Evolutionary conservation across 129 eudicot genomes (phyloP).

Genomic region (Oenanthe sinensis): DNA sequence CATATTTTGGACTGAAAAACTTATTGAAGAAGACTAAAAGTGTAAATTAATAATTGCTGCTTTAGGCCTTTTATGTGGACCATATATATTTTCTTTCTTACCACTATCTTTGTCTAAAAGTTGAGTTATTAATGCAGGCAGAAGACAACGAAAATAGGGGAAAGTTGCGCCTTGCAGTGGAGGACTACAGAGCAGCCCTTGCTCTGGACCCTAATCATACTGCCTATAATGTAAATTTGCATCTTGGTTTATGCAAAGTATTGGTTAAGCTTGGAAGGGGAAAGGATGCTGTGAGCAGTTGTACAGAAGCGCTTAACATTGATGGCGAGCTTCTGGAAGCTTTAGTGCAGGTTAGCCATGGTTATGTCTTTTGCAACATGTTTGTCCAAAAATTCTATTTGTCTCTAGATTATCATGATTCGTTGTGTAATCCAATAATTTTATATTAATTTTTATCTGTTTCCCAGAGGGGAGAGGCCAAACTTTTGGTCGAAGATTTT

Average conservation of each 20-base stretch:
- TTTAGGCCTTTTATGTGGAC: background rate
- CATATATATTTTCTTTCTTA: background rate
- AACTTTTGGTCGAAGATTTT: conserved; percentile 77
- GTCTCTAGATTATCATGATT: background rate
- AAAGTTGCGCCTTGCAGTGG: conserved; percentile 71
- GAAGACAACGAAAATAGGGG: conserved; percentile 85
- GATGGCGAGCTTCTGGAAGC: conserved; percentile 87
- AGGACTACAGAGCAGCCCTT: conserved; percentile 74
- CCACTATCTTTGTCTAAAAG: background rate
- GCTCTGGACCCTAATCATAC: conserved; percentile 71
- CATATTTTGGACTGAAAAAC: conserved; percentile 84
- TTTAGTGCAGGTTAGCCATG: conserved; percentile 61
- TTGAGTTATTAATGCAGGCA: conserved; percentile 40
- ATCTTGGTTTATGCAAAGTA: conserved; percentile 84
- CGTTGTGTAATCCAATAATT: background rate
- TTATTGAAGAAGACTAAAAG: conserved; percentile 83
- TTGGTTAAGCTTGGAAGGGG: conserved; percentile 92
- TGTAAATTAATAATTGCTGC: conserved; percentile 25
- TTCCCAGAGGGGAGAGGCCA: conserved; percentile 90
- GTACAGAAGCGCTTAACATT: conserved; percentile 71
- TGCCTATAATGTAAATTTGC: conserved; percentile 78
- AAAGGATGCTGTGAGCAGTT: conserved; percentile 74
- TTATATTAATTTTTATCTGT: background rate
- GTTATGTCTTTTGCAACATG: background rate
- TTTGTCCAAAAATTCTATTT: background rate